Conservation (phyloP, 495 filamentous ascomycete species). For the Choiromyces venosus region DNA sequence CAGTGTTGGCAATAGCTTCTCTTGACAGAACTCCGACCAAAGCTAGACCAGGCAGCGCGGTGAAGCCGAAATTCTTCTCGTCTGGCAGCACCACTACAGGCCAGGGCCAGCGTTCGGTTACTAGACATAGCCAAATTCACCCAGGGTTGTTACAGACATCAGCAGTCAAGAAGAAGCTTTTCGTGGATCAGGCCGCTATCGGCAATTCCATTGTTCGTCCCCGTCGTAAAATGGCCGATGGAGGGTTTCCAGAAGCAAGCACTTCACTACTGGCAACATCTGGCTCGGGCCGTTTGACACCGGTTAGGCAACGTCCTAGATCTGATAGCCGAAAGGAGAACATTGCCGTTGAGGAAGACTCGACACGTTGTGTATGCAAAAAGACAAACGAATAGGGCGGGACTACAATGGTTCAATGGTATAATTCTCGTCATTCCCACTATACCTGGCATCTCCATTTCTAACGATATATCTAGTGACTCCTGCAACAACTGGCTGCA, state of each 20-base stretch:
- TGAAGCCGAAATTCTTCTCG: constrained; percentile 25
- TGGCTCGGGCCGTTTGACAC: constrained; percentile 11
- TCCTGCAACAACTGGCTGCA: constrained; percentile 38
- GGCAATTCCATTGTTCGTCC: constrained; percentile 15
- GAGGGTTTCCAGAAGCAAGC: constrained; percentile 20
- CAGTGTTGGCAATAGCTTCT: constrained; percentile 12
- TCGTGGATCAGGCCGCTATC: constrained; percentile 26
- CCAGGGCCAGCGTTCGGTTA: constrained; percentile 15
- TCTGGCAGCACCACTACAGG: constrained; percentile 15
- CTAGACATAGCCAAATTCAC: constrained; percentile 26
- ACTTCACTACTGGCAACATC: constrained; percentile 9
- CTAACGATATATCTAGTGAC: constrained; percentile 25
- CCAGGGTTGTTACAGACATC: constrained; percentile 23
- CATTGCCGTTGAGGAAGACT: constrained; percentile 1
- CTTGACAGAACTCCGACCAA: constrained; percentile 33
- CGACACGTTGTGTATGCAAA: constrained; percentile 38
- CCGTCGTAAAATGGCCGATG: constrained; percentile 26
- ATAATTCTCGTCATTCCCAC: neutral
- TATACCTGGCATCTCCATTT: neutral
- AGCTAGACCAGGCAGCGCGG: constrained; percentile 13
- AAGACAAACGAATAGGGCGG: constrained; percentile 31
- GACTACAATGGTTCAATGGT: constrained; percentile 40
- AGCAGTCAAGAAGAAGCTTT: constrained; percentile 32
- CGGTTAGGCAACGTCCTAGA: constrained; percentile 17
- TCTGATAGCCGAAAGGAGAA: neutral